Percentiles rank a stretch among this genome's conserved stretches.
phyloP scores from a whole-genome alignment of 2,329 filamentous ascomycete species.

The Fusarium dlaminii region DNA sequence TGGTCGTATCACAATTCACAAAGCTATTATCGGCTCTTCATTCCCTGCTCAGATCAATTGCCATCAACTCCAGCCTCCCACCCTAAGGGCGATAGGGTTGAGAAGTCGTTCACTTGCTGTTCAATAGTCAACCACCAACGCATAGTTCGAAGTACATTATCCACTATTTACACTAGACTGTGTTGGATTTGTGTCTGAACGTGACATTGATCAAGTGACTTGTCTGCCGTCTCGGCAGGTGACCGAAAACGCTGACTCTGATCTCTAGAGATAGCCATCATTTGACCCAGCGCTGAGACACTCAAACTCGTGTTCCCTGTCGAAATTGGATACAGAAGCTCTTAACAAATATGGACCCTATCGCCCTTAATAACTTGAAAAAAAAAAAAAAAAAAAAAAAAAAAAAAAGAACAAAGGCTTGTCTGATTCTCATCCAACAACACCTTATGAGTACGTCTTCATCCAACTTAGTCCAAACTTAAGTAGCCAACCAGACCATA shows the following conservation, averaged over 20 bases:
- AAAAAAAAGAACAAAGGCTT: neutral
- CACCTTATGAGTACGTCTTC: neutral
- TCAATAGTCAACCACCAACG: neutral
- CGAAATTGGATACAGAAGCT: neutral
- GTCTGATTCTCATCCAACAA: neutral
- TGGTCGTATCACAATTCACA: neutral
- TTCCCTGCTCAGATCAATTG: neutral
- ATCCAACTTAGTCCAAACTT: too few relatives aligned
- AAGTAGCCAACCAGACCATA: neutral
- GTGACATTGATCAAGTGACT: slow-evolving; percentile 18
- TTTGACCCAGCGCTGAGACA: slow-evolving; percentile 18
- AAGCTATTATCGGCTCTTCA: neutral
- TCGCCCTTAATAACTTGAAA: neutral
- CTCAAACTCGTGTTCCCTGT: neutral
- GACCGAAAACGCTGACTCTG: slow-evolving; percentile 8
- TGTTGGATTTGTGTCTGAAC: neutral
- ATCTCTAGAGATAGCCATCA: slow-evolving; percentile 5
- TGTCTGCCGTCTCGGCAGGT: slow-evolving; percentile 4
- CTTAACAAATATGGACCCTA: neutral
- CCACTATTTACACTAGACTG: neutral
- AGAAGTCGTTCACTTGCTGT: neutral
- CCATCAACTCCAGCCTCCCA: neutral
- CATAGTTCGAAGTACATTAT: neutral
- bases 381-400: neutral
- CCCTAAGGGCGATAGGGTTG: too few relatives aligned